phyloP scores from a whole-genome alignment of 1,139 yeast species.

The Pichia terricola region DNA sequence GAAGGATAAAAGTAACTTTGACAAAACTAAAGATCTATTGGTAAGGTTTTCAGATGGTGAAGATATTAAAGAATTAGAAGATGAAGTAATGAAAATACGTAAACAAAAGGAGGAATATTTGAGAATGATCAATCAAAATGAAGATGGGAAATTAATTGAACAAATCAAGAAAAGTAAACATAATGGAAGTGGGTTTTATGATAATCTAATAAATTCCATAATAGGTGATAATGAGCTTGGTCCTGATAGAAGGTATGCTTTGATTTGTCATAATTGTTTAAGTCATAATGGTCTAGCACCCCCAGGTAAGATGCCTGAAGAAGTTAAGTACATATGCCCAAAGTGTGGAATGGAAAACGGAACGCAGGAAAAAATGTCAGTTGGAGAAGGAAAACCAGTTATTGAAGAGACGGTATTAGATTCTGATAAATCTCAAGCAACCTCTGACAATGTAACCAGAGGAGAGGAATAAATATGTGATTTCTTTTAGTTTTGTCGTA shows the following conservation, averaged over 20 bases:
- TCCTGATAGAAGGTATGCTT: constrained; percentile 57
- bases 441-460: too few species aligned
- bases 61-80: constrained; percentile 23
- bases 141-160: constrained; percentile 10
- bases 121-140: constrained; percentile 20
- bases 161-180: constrained; percentile 12
- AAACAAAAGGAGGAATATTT: constrained; percentile 23
- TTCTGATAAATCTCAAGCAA: too few species aligned
- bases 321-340: constrained; percentile 61
- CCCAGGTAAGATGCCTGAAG: constrained; percentile 49
- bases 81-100: constrained; percentile 20
- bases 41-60: constrained; percentile 48
- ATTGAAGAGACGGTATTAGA: too few species aligned
- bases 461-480: too few species aligned
- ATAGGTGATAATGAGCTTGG: constrained; percentile 67
- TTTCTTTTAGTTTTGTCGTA: not conserved
- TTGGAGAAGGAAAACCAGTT: too few species aligned
- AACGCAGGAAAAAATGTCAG: constrained; percentile 1
- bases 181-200: constrained; percentile 23
- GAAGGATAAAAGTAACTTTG: constrained; percentile 70
- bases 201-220: constrained; percentile 41
- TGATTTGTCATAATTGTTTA: constrained; percentile 57
- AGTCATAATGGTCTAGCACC: constrained; percentile 80
- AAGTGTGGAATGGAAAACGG: constrained; percentile 61
- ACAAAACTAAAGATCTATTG: constrained; percentile 64